These are phyloP conservation scores for Solanum medicagineum DNA, from an alignment of 257 asterid species.

Conservation along the genomic window DNA sequence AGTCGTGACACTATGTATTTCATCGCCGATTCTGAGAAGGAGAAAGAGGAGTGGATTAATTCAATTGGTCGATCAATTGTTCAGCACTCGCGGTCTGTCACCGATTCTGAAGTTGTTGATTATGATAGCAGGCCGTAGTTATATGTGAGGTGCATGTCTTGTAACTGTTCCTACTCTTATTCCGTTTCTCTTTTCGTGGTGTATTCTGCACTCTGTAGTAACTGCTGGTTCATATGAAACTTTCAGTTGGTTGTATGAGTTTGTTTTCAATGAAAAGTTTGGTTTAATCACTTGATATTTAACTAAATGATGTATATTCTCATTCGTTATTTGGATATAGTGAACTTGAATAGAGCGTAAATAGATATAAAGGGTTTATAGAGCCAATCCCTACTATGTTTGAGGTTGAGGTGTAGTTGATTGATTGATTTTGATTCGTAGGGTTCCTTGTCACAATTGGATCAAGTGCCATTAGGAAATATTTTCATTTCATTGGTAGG, in stretches of 20 bases:
- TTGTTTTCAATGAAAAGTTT: not conserved
- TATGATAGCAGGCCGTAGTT: constrained; percentile 43
- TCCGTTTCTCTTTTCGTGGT: not conserved
- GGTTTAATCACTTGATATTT: not conserved
- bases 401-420: not conserved
- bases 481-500: not conserved
- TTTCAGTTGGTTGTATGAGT: not conserved
- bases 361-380: not conserved
- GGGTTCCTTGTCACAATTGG: not conserved
- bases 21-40: constrained; percentile 80
- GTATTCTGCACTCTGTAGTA: not conserved
- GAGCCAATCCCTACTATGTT: not conserved
- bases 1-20: constrained; percentile 76
- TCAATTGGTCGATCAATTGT: constrained; percentile 78
- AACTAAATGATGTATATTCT: not conserved
- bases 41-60: constrained; percentile 92
- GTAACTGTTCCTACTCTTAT: not conserved
- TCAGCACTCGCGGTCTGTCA: constrained; percentile 82
- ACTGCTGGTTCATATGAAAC: not conserved
- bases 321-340: not conserved
- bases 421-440: not conserved
- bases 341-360: not conserved
- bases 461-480: not conserved
- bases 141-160: not conserved
- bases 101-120: constrained; percentile 71